A percentile compares a stretch with the other conserved stretches of the same genome.
phyloP scores from a whole-genome alignment of 106 monocot species.

The Dendrobium nobile region DNA sequence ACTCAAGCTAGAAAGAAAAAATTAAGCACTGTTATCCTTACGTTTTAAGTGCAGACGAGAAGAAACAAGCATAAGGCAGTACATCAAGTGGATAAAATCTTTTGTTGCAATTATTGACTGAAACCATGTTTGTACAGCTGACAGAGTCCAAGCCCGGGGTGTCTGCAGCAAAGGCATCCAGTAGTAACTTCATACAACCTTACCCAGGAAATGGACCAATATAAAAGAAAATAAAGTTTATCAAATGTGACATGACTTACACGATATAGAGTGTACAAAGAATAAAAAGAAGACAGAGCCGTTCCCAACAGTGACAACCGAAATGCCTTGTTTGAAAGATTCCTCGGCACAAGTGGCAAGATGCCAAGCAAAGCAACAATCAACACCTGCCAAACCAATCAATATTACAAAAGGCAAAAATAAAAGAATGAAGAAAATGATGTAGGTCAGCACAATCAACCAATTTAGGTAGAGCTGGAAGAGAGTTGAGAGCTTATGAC shows the following conservation, averaged over 20 bases:
- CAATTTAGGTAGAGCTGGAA: no score
- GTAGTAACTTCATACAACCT: neutral
- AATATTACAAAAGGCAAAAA: neutral
- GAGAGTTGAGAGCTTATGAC: no score
- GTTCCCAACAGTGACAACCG: constrained; percentile 68
- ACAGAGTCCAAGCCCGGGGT: constrained; percentile 74
- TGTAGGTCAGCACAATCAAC: neutral
- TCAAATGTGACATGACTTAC: constrained; percentile 16
- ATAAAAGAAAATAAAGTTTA: neutral
- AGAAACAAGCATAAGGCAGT: constrained; percentile 64
- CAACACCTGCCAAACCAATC: constrained; percentile 36
- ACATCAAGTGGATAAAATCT: constrained; percentile 72
- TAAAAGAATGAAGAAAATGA: neutral
- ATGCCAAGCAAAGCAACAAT: constrained; percentile 47
- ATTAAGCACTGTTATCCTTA: constrained; percentile 19
- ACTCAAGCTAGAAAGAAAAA: neutral
- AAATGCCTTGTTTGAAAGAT: constrained; percentile 50
- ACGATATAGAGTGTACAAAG: constrained; percentile 53
- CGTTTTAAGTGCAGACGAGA: constrained; percentile 73
- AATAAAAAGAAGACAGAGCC: constrained; percentile 52
- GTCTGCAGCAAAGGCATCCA: constrained; percentile 32
- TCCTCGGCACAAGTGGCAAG: constrained; percentile 51
- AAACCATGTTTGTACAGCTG: constrained; percentile 54
- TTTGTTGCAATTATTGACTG: constrained; percentile 55
- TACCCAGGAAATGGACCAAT: neutral